Evolutionary conservation across 345 rosid species (phyloP).

Genomic region (Nephelium lappaceum): DNA sequence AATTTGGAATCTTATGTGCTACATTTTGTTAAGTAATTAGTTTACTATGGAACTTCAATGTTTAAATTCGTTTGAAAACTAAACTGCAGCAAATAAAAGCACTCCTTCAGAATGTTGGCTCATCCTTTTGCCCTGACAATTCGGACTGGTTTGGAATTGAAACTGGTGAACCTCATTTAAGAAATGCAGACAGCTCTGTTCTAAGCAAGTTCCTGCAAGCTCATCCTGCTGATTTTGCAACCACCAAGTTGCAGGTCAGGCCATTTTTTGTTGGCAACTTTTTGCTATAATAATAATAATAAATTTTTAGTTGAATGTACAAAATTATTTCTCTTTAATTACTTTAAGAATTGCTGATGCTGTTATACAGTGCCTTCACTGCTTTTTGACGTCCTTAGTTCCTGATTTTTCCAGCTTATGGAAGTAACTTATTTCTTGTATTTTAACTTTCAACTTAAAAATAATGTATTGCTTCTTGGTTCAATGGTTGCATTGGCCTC

Average conservation of each 20-base stretch:
- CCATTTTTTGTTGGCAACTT: not conserved
- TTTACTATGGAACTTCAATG: not conserved
- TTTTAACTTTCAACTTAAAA: not conserved
- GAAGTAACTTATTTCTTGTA: not conserved
- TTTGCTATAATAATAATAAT: not conserved
- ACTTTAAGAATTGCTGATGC: not conserved
- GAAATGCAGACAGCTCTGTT: constrained; percentile 84
- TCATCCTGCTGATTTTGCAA: constrained; percentile 80
- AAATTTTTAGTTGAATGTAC: not conserved
- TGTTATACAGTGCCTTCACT: not conserved
- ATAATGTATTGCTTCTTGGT: not conserved
- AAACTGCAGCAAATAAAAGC: constrained; percentile 84
- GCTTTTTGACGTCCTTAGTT: not conserved
- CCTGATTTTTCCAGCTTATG: not conserved
- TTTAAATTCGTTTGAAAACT: constrained; percentile 22
- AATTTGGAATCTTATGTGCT: not conserved
- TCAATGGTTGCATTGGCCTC: not conserved
- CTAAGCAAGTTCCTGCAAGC: constrained; percentile 80
- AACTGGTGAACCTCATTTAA: constrained; percentile 51
- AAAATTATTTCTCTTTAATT: not conserved
- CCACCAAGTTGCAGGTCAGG: constrained; percentile 81
- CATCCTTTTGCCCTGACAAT: constrained; percentile 71
- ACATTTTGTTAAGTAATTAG: not conserved
- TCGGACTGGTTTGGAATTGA: constrained; percentile 82
- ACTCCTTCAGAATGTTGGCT: constrained; percentile 73